phyloP scores from a whole-genome alignment of 176 grass and related monocot genomes.

The Oryza glumipatula region DNA sequence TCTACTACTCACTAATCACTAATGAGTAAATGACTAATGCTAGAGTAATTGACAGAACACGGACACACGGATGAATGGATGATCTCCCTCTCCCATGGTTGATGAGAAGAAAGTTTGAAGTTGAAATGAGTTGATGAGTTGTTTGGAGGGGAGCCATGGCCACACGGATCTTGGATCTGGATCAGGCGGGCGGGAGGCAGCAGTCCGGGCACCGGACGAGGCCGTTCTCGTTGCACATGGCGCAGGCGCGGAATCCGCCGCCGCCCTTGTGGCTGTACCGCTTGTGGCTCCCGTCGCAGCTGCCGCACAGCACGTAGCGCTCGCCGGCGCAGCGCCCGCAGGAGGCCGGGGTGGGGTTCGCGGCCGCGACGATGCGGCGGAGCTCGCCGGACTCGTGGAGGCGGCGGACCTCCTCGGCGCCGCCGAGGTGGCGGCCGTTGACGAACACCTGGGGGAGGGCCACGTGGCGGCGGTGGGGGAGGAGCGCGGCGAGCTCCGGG shows the following conservation, averaged over 20 bases:
- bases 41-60: background rate
- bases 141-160: background rate
- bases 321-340: conserved; percentile 63
- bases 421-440: conserved; percentile 63
- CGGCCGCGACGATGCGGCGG: conserved; percentile 41
- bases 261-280: conserved; percentile 61
- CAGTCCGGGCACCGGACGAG: conserved; percentile 65
- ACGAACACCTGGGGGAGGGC: conserved; percentile 80
- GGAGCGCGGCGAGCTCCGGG: conserved; percentile 57
- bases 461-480: conserved; percentile 31
- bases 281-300: conserved; percentile 71
- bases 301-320: conserved; percentile 66
- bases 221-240: conserved; percentile 69
- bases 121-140: conserved; percentile 1
- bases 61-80: background rate
- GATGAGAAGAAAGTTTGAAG: background rate
- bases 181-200: conserved; percentile 53
- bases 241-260: conserved; percentile 65
- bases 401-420: conserved; percentile 73
- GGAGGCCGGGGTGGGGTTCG: background rate
- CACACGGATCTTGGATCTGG: conserved; percentile 33
- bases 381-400: conserved; percentile 79
- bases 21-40: background rate
- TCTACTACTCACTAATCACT: background rate
- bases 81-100: conserved; percentile 20